Base-by-base conservation (phyloP, 148 eudicot species). In the Rhododendron mucronatum region DNA sequence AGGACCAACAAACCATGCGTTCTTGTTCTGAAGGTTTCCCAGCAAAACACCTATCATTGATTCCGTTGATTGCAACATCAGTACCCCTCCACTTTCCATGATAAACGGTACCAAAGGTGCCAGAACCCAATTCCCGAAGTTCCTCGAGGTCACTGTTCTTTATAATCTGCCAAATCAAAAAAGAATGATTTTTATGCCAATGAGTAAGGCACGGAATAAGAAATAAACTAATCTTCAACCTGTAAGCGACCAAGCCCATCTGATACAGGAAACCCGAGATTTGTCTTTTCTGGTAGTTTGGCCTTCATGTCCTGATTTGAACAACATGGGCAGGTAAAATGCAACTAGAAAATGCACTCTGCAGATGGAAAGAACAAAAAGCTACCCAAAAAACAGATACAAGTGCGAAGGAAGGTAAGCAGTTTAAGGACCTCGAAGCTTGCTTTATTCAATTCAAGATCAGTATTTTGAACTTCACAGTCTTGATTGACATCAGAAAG, bases 1-100 rank as follows among this genome's bases (percentile, higher is more conserved):
- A 77, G 48, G 67, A 37, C 51, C 81, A 44, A 87, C 91, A 53
- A 9, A 96, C 99, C 99, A 95, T 92, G 89, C 96, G 94, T 39
- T 95, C 98, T 88, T 93, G 92, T 86, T 96, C 99, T n/a, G 98
- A 93, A 88, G 94, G 87, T 84, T 95, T 96, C 83, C 97, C 99
- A 78, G 94, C 89, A 92, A 96, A 96, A 84, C 96, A 95, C 63
- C 99, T 90, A 71, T 96, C 97, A 88, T 95, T 96, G 83, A 96
- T 94, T 73, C 99, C 90, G 88, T 96, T 96, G 67, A 96, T 96
- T 37, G 99, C 98, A 87, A 96, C 98, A 92, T 96, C 99, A 37
- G 98, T 92, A 4, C 99, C 99, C 89, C 97, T 96, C 99, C 99
- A 96, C 87, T 95, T 95, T 28, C 99, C 99, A 86, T 95, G 97